These are phyloP conservation scores for Stagonosporopsis tanaceti DNA, from an alignment of 2,329 filamentous ascomycete species.

Conservation along the genomic window DNA sequence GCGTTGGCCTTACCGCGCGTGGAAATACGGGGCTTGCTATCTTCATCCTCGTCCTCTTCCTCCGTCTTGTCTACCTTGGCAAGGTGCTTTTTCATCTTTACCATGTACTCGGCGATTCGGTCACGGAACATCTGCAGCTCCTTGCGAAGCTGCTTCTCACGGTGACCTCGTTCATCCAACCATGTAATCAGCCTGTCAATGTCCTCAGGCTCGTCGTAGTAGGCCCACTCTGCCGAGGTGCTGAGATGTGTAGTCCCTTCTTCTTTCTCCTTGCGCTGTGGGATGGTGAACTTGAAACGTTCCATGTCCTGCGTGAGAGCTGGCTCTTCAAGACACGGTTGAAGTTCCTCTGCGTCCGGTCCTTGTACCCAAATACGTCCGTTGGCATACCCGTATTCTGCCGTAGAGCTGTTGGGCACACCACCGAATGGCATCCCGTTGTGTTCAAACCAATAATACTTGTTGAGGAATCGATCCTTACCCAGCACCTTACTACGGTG, in stretches of 20 bases:
- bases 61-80: constrained; percentile 60
- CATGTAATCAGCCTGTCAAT: constrained; percentile 83
- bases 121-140: constrained; percentile 81
- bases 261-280: constrained; percentile 83
- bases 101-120: constrained; percentile 80
- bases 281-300: constrained; percentile 81
- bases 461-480: constrained; percentile 96
- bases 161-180: constrained; percentile 85
- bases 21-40: constrained; percentile 63
- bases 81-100: constrained; percentile 78
- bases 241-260: constrained; percentile 83
- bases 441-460: constrained; percentile 99
- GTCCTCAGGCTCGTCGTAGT: constrained; percentile 80
- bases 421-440: constrained; percentile 97
- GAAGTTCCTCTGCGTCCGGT: constrained; percentile 83
- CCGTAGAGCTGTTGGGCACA: constrained; percentile 86
- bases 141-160: constrained; percentile 87
- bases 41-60: constrained; percentile 55
- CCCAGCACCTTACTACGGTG: constrained; percentile 88
- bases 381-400: constrained; percentile 87
- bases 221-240: constrained; percentile 86
- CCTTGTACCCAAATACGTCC: constrained; percentile 97
- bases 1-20: constrained; percentile 69
- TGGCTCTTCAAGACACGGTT: constrained; percentile 60
- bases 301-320: constrained; percentile 77